Conservation (phyloP, 371 early-diverging fungal genomes). For the Rhizopus delemar region DNA sequence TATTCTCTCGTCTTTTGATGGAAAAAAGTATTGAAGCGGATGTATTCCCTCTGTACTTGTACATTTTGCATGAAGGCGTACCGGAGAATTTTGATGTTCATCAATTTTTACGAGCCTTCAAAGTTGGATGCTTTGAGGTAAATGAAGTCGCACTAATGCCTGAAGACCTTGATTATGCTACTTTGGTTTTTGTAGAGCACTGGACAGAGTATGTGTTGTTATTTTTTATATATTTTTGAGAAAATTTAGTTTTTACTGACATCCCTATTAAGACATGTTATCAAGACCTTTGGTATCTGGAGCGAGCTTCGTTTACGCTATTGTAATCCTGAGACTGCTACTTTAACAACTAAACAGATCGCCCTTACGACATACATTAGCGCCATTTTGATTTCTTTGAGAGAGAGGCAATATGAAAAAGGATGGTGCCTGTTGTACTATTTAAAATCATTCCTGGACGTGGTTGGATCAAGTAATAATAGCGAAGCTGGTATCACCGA, state of each 20-base stretch:
- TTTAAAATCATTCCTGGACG: slow-evolving; percentile 46
- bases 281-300: slow-evolving; percentile 41
- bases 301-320: slow-evolving; percentile 23
- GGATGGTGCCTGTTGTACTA: slow-evolving; percentile 47
- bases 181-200: slow-evolving; percentile 39
- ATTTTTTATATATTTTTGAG: not conserved
- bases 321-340: slow-evolving; percentile 28
- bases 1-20: slow-evolving; percentile 42
- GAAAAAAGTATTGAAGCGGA: slow-evolving; percentile 64
- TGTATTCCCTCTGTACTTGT: slow-evolving; percentile 49
- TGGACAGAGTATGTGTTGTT: slow-evolving; percentile 41
- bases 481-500: slow-evolving; percentile 10
- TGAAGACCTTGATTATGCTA: slow-evolving; percentile 35
- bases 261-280: slow-evolving; percentile 30
- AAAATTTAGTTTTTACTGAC: not conserved
- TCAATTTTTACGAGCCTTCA: slow-evolving; percentile 35
- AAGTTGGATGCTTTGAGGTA: slow-evolving; percentile 43
- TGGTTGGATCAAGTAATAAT: slow-evolving; percentile 16
- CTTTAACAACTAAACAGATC: slow-evolving; percentile 40
- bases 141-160: slow-evolving; percentile 35
- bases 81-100: slow-evolving; percentile 28
- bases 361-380: slow-evolving; percentile 53
- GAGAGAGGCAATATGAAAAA: slow-evolving; percentile 53
- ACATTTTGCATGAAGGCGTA: slow-evolving; percentile 32
- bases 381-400: slow-evolving; percentile 47